phyloP scores from a whole-genome alignment of 106 monocot genomes.

The Cymbidium sinense region DNA sequence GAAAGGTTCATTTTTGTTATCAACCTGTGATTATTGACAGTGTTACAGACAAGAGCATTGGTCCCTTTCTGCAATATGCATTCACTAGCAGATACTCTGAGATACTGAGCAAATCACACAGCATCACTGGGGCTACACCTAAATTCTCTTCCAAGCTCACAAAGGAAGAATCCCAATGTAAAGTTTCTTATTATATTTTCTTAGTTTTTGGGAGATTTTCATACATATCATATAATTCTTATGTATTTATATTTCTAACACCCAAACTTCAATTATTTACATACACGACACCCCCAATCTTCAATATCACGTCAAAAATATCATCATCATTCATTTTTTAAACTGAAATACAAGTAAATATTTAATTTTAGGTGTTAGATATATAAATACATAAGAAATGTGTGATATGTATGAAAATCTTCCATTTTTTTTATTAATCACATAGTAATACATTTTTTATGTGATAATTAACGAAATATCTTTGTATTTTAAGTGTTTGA shows the following conservation, averaged over 20 bases:
- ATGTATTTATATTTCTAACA: too few species aligned
- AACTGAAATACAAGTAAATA: too few species aligned
- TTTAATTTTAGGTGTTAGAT: too few species aligned
- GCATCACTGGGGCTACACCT: constrained; percentile 26
- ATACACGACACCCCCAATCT: too few species aligned
- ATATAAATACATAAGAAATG: too few species aligned
- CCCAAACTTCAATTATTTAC: too few species aligned
- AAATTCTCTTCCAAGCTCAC: constrained; percentile 43
- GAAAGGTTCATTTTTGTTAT: neutral
- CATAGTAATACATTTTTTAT: neutral
- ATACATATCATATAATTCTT: too few species aligned
- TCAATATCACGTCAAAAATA: too few species aligned
- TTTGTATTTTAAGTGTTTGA: constrained; percentile 36
- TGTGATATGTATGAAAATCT: neutral
- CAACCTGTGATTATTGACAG: neutral
- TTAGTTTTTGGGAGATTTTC: too few species aligned
- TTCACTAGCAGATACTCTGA: constrained; percentile 64
- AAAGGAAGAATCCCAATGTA: constrained; percentile 50
- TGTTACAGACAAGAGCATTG: constrained; percentile 28
- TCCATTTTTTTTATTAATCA: neutral
- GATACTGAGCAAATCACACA: constrained; percentile 56
- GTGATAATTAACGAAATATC: neutral
- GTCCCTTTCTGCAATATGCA: constrained; percentile 46
- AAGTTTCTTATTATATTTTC: neutral
- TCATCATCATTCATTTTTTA: too few species aligned